Evolutionary conservation across 352 stramenopile genomes (phyloP).

Genomic region (Pythium dissimile): DNA sequence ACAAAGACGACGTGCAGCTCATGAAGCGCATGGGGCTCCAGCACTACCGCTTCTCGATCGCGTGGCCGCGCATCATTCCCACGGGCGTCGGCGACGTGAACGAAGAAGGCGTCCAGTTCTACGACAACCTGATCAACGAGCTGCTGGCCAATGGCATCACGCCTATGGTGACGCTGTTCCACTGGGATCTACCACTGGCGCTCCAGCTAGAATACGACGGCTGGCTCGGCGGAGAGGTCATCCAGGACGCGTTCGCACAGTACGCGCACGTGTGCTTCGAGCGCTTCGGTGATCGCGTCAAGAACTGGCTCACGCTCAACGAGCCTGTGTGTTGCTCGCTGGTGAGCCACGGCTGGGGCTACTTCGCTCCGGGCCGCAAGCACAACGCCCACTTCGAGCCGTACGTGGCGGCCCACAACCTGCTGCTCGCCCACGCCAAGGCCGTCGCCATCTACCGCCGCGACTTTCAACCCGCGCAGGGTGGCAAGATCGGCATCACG

Average conservation of each 20-base stretch:
- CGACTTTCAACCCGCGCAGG: constrained; percentile 30
- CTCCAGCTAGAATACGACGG: constrained; percentile 69
- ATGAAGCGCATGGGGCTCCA: constrained; percentile 89
- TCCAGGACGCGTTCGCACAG: constrained; percentile 59
- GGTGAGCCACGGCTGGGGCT: constrained; percentile 49
- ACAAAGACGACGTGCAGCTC: constrained; percentile 86
- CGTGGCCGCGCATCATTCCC: constrained; percentile 88
- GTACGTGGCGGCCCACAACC: constrained; percentile 76
- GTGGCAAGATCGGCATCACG: constrained; percentile 90
- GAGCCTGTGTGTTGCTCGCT: constrained; percentile 68
- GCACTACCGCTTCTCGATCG: constrained; percentile 92
- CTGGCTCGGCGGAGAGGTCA: constrained; percentile 50
- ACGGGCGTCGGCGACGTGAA: constrained; percentile 55
- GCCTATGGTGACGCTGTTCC: constrained; percentile 92
- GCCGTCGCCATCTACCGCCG: constrained; percentile 79
- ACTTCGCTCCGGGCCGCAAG: constrained; percentile 43
- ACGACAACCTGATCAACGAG: constrained; percentile 89
- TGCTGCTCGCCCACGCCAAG: constrained; percentile 85
- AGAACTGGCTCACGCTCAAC: constrained; percentile 93
- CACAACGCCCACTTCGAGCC: constrained; percentile 24
- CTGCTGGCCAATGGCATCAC: constrained; percentile 70
- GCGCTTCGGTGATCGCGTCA: constrained; percentile 81
- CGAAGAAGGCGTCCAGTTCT: constrained; percentile 85
- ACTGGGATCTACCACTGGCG: constrained; percentile 93
- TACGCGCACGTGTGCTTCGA: constrained; percentile 89